A percentile compares a stretch with the other conserved stretches of the same genome.
phyloP scores from a whole-genome alignment of 2,329 filamentous ascomycete genomes.

The Thielaviopsis ethacetica region DNA sequence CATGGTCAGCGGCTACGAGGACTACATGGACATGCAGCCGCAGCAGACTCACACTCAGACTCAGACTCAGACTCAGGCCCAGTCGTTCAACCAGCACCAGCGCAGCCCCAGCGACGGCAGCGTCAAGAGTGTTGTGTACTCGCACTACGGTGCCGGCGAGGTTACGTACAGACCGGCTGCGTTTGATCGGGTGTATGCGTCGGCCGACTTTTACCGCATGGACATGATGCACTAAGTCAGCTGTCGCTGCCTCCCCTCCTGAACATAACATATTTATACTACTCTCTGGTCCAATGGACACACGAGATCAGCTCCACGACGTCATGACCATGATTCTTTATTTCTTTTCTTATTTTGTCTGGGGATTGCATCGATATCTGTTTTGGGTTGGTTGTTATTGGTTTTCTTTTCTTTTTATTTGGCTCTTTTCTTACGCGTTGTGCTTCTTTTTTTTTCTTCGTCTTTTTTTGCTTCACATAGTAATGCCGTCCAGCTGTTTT shows the following conservation, averaged over 20 bases:
- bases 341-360: no score
- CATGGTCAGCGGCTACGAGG: conserved; percentile 67
- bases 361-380: no score
- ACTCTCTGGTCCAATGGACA: not conserved
- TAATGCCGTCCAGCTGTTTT: not conserved
- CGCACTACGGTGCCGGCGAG: conserved; percentile 23
- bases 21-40: conserved; percentile 15
- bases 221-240: conserved; percentile 1
- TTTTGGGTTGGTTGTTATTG: no score
- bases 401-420: no score
- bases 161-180: conserved; percentile 13
- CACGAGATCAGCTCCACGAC: not conserved
- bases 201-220: conserved; percentile 4
- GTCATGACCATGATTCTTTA: not conserved
- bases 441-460: no score
- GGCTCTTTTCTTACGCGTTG: no score
- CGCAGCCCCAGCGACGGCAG: conserved; percentile 1
- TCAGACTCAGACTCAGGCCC: not conserved
- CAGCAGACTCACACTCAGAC: not conserved
- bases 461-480: not conserved
- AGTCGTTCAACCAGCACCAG: not conserved
- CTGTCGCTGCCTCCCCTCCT: not conserved
- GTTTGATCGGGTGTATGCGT: conserved; percentile 7
- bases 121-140: conserved; percentile 18
- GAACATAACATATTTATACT: not conserved